Evolutionary conservation across 345 rosid species (phyloP), one percentile per base, ranked within the genome.

Genomic region (Citrus unshiu): DNA sequence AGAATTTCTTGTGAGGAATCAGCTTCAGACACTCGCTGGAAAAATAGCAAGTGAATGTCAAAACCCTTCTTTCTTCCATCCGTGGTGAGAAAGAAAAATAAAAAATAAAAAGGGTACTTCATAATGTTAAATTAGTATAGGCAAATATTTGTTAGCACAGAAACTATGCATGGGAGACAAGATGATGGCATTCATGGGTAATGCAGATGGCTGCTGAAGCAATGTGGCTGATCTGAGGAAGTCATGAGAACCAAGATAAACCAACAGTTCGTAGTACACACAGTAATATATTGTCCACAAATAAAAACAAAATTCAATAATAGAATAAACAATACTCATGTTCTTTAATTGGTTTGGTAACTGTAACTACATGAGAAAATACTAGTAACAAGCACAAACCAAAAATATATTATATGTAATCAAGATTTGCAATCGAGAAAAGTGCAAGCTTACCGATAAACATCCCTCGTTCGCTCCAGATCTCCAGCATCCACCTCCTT

Each of bases 401-500:
- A 16, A 12, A 62, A 13, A 12, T 37, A 16, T 12, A 60, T 8
- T 13, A 72, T 9, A n/a, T n/a, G 35, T 12, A 68, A 70, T 21
- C n/a, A 61, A 43, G 18, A 61, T 13, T 22, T 16, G 3, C 62
- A 70, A n/a, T 10, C 8, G 13, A 32, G 46, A 40, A 56, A 9
- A 21, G 60, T 25, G 54, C 46, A 37, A 61, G 57, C 57, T 12
- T 87, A 94, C 98, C 88, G 86, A 75, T 93, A 95, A 0, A 93
- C 95, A 70, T 90, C 91, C 30, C 90, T 81, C 27, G 97, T 88
- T 34, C 91, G 89, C 81, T 92, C 95, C 67, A 90, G 65, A 87
- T 93, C 97, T 66, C 78, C 95, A 0, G 92, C 90, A 79, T 92
- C 97, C 22, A 95, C 90, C 84, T 95, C 98, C 85, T 92, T 95